phyloP scores from a whole-genome alignment of 305 asterid species.

The Lippia alba region DNA sequence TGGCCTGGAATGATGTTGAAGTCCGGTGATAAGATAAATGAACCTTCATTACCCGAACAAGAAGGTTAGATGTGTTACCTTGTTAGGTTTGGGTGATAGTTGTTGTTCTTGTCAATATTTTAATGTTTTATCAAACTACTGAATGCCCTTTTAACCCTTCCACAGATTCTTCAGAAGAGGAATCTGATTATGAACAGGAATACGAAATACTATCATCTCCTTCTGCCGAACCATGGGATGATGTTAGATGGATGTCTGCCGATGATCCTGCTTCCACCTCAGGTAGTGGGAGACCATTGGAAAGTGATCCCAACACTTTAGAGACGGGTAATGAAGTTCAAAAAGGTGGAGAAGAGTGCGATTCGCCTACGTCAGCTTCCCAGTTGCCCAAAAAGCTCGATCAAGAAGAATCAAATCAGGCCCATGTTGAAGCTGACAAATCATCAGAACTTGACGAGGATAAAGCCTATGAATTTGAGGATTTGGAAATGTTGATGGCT shows the following conservation, averaged over 20 bases:
- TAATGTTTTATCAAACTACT: slow-evolving; percentile 11
- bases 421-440: slow-evolving; percentile 38
- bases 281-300: slow-evolving; percentile 31
- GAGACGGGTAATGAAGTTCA: slow-evolving; percentile 32
- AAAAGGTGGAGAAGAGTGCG: slow-evolving; percentile 41
- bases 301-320: slow-evolving; percentile 31
- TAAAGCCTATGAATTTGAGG: slow-evolving; percentile 68
- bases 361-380: slow-evolving; percentile 58
- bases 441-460: slow-evolving; percentile 54
- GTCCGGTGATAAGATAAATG: slow-evolving; percentile 82
- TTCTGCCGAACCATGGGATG: slow-evolving; percentile 83
- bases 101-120: slow-evolving; percentile 1
- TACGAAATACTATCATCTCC: slow-evolving; percentile 80
- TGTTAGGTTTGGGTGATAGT: slow-evolving; percentile 10
- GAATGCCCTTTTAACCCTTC: slow-evolving; percentile 16
- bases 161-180: slow-evolving; percentile 83
- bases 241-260: slow-evolving; percentile 53
- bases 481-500: slow-evolving; percentile 85
- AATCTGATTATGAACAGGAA: slow-evolving; percentile 83
- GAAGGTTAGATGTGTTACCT: slow-evolving; percentile 56
- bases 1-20: slow-evolving; percentile 98
- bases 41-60: slow-evolving; percentile 76
- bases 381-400: slow-evolving; percentile 41
- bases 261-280: slow-evolving; percentile 41
- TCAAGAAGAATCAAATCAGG: slow-evolving; percentile 39